Conservation (phyloP, 1,139 yeast genomes). For the Kodamaea derodonti region DNA sequence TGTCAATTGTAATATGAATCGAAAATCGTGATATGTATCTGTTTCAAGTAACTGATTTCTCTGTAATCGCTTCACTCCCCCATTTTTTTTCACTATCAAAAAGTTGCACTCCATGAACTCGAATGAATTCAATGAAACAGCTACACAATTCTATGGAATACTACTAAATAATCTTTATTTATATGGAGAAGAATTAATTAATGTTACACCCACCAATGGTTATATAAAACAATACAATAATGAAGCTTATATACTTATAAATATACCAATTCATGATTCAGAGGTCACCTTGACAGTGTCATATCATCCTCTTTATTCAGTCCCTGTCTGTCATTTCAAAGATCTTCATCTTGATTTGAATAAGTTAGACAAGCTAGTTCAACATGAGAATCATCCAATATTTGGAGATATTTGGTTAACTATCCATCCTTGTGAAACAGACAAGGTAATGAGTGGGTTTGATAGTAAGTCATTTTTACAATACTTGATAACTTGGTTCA, state of each 20-base stretch:
- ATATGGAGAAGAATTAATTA: neutral
- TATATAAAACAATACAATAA: neutral
- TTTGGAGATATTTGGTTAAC: slow-evolving; percentile 27
- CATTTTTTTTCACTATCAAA: no score
- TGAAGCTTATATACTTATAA: neutral
- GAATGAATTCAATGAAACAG: neutral
- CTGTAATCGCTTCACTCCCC: no score
- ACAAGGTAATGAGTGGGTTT: slow-evolving; percentile 12
- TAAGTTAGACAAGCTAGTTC: slow-evolving; percentile 3
- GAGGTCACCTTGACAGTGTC: slow-evolving; percentile 22
- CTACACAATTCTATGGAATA: neutral
- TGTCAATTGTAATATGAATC: no score
- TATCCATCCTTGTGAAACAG: slow-evolving; percentile 41
- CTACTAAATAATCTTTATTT: neutral
- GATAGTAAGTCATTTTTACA: slow-evolving; percentile 6
- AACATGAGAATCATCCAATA: slow-evolving; percentile 23
- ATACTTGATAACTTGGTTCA: slow-evolving; percentile 30
- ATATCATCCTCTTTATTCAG: slow-evolving; percentile 27
- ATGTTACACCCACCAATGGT: neutral
- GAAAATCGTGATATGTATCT: no score
- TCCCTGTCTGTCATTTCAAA: slow-evolving; percentile 31
- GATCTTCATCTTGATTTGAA: slow-evolving; percentile 2
- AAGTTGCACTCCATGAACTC: neutral
- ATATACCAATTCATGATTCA: neutral
- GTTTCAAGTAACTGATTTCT: no score